Base-by-base conservation (phyloP, 2,329 filamentous ascomycete species). In the Hypoxylon sp. region DNA sequence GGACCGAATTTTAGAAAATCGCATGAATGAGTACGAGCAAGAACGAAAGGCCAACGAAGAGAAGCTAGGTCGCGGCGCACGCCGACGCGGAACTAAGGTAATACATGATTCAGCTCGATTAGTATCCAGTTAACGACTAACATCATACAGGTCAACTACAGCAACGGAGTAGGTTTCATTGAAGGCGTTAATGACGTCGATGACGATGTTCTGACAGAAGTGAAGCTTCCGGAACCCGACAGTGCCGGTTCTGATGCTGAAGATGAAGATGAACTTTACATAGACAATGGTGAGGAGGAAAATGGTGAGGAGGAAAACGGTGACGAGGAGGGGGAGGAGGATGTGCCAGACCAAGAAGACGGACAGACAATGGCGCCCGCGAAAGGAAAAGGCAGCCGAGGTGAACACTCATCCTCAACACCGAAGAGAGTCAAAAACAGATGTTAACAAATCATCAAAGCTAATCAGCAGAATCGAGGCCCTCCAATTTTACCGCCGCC, bases 1-100 rank as follows among this genome's bases (percentile, higher is more conserved):
- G 96, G 93, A 97, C 56, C 90, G 90, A 71, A 97, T 99, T 64
- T 82, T 99, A 33, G 88, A 89, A 55, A 87, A 96, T 75, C 89
- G 96, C 67, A 93, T 97, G 77, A 88, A 87, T 42, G 88, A 91
- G 57, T 94, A 93, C 2, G 85, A 87, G n/a, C 87, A 88, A 59
- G 89, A 93, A 72, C 88, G 89, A 6, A 89, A 89, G 32, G 83
- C 81, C 14, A 88, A 89, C 62, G 84, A 89, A 50, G 88, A 96
- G 76, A 87, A 87, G n/a, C 87, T 97, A 49, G 96, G 96, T 9
- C 88, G 96, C 64, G 96, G 96, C 38, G 92, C 93, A 68, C 87
- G 96, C 70, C 89, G 89, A 68, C 87, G 91, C 65, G 70, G 61
- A 46, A 69, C 68, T 42, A 81, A 82, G 70, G 84, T 86, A 78